phyloP scores from a whole-genome alignment of 176 grass and related monocot species.

The Musa troglodytarum region DNA sequence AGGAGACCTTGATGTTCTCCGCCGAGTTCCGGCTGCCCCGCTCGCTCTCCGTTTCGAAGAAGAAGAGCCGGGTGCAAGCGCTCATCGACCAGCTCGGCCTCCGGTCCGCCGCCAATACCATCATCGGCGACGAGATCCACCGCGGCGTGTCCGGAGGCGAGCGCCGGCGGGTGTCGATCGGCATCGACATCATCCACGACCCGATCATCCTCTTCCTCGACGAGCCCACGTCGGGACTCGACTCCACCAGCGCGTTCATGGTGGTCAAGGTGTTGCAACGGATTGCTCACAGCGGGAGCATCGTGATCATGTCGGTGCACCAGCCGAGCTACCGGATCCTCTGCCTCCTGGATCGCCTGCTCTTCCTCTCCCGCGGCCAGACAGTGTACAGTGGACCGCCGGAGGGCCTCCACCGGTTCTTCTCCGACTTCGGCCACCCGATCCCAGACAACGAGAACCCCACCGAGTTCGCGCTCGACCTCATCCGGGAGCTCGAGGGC shows the following conservation, averaged over 20 bases:
- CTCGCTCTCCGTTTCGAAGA: constrained; percentile 50
- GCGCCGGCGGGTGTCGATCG: constrained; percentile 78
- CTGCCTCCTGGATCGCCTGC: constrained; percentile 52
- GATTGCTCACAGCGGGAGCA: constrained; percentile 72
- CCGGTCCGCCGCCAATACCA: constrained; percentile 51
- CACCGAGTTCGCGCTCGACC: constrained; percentile 80
- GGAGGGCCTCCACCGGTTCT: constrained; percentile 41
- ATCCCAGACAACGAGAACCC: constrained; percentile 71
- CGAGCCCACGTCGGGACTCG: constrained; percentile 92
- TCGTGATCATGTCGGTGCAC: constrained; percentile 90
- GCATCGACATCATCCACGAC: constrained; percentile 86
- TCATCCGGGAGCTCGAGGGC: constrained; percentile 65
- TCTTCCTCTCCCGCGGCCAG: constrained; percentile 63
- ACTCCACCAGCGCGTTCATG: constrained; percentile 90
- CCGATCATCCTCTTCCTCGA: constrained; percentile 89
- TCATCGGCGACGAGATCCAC: constrained; percentile 93
- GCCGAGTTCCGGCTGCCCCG: constrained; percentile 92
- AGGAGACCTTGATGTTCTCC: constrained; percentile 84
- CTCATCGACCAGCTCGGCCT: constrained; percentile 90
- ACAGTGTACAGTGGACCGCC: constrained; percentile 60
- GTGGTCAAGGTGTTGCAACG: constrained; percentile 82
- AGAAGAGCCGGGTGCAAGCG: constrained; percentile 61
- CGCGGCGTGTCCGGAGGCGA: constrained; percentile 86
- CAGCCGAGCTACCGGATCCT: constrained; percentile 85
- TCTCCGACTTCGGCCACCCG: constrained; percentile 54